phyloP scores from a whole-genome alignment of 2,329 filamentous ascomycete genomes.

The Dactylonectria estremocensis region DNA sequence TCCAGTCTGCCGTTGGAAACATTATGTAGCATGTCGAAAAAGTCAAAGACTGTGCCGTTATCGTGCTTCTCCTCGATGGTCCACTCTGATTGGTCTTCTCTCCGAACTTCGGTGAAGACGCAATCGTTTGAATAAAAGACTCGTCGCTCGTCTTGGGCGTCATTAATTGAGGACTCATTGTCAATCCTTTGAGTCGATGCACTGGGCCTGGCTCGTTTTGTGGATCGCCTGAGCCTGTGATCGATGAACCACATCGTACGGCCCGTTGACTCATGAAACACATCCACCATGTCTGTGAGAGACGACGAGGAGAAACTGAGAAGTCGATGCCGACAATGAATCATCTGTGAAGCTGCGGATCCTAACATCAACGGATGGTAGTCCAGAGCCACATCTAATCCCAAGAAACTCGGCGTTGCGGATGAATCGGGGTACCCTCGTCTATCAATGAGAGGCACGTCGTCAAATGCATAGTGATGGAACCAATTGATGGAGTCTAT shows the following conservation, averaged over 20 bases:
- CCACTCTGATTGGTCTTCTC: constrained; percentile 22
- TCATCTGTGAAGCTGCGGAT: accelerated
- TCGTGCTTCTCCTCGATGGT: background rate
- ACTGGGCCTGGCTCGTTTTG: accelerated
- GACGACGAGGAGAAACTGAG: background rate
- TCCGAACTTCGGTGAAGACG: constrained; percentile 21
- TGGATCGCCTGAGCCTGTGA: background rate
- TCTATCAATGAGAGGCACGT: constrained; percentile 7
- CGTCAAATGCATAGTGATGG: background rate
- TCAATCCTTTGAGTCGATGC: background rate
- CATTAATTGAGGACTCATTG: background rate
- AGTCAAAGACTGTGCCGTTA: constrained; percentile 3
- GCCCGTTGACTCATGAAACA: background rate
- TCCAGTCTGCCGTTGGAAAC: background rate
- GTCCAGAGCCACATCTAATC: constrained; percentile 30
- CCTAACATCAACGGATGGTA: constrained; percentile 23
- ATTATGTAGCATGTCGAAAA: constrained; percentile 8
- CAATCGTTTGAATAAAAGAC: constrained; percentile 22
- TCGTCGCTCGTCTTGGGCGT: background rate
- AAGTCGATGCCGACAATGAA: background rate
- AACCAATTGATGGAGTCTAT: constrained; percentile 17
- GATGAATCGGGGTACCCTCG: background rate
- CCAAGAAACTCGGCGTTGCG: constrained; percentile 20
- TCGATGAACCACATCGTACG: constrained; percentile 35
- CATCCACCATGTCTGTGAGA: constrained; percentile 19